phyloP scores from a whole-genome alignment of 2,329 filamentous ascomycete species.

The Trichoderma polysporum region DNA sequence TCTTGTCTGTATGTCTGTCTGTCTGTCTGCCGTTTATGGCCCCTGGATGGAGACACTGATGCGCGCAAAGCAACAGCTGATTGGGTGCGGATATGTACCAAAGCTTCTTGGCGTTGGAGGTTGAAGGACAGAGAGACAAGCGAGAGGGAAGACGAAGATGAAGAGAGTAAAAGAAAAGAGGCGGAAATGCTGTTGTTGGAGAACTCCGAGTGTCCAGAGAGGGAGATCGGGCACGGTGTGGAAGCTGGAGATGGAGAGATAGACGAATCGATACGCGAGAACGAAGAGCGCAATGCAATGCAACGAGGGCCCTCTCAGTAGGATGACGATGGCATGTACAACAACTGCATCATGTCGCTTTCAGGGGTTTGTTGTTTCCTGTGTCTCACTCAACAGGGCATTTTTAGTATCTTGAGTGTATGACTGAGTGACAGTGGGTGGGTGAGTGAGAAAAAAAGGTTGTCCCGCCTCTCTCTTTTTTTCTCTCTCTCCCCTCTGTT shows the following conservation, averaged over 20 bases:
- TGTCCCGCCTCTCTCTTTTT: not conserved
- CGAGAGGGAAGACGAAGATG: not conserved
- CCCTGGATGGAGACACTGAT: not conserved
- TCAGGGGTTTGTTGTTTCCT: not conserved
- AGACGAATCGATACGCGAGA: constrained; percentile 7
- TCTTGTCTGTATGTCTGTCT: not conserved
- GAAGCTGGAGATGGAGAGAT: not conserved
- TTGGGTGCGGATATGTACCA: not conserved
- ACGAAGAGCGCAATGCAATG: constrained; percentile 13
- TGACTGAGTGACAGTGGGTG: not conserved
- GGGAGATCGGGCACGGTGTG: constrained; percentile 11
- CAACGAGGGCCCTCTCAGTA: constrained; percentile 5
- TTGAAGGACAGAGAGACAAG: not conserved
- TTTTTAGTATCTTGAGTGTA: not conserved
- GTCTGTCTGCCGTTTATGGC: not conserved
- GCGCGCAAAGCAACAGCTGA: not conserved
- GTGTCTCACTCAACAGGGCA: not conserved
- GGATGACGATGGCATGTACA: constrained; percentile 6
- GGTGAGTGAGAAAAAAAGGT: not conserved
- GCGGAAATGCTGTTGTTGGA: not conserved
- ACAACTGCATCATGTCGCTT: constrained; percentile 11
- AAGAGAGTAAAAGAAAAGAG: not conserved
- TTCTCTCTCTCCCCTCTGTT: not conserved
- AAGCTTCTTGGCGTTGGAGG: not conserved
- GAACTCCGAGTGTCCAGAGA: not conserved